Percentiles rank a stretch among this genome's conserved stretches.
Evolutionary conservation across 306 rosid species (phyloP).

Genomic region (Castanospermum australe): DNA sequence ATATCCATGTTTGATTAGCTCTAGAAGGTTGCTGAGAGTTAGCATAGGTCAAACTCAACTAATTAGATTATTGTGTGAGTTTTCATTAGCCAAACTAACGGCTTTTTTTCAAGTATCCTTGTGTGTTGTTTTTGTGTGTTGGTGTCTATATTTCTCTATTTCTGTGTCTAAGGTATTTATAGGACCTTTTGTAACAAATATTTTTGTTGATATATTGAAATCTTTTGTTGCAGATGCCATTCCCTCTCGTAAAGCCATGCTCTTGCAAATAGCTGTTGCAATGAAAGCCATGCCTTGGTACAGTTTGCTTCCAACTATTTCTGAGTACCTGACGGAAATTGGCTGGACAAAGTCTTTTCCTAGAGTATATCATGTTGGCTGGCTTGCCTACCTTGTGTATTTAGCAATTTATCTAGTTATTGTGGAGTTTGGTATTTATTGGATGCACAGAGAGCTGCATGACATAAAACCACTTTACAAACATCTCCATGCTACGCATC

Average conservation of each 20-base stretch:
- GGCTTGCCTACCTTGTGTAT: constrained; percentile 52
- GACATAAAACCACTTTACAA: constrained; percentile 95
- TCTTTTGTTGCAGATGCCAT: constrained; percentile 66
- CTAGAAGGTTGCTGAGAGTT: neutral
- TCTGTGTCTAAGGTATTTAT: neutral
- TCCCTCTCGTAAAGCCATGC: constrained; percentile 77
- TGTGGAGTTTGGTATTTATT: constrained; percentile 88
- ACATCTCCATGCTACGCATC: constrained; percentile 89
- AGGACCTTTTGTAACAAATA: neutral
- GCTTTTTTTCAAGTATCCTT: neutral
- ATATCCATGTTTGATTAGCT: neutral
- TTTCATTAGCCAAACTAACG: neutral
- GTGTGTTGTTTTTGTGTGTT: neutral
- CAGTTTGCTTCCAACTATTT: constrained; percentile 64
- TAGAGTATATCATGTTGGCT: constrained; percentile 61
- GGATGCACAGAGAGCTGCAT: constrained; percentile 93
- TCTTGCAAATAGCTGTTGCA: constrained; percentile 77
- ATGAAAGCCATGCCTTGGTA: constrained; percentile 95
- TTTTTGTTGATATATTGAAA: constrained; percentile 23
- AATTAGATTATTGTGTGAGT: neutral
- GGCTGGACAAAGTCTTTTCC: constrained; percentile 82
- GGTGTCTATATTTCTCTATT: neutral
- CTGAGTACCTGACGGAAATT: constrained; percentile 76
- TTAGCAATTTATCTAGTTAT: constrained; percentile 56
- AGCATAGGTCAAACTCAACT: neutral